Evolutionary conservation across 2,329 filamentous ascomycete species (phyloP), one percentile per base, ranked within the genome.

Genomic region (Kalmusia sp.): DNA sequence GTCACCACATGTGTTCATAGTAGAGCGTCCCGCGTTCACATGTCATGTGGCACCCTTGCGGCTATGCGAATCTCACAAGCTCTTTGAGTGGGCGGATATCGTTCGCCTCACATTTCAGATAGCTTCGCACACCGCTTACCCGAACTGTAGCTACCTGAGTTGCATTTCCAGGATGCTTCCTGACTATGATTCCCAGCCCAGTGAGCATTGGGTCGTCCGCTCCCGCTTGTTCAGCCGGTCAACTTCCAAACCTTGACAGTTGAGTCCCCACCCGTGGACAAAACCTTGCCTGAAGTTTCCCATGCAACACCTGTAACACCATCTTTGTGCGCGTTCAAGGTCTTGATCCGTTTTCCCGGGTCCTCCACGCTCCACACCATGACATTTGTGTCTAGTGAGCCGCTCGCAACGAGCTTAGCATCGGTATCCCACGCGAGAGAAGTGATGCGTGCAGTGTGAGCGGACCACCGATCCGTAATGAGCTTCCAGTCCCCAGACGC

Each of bases 321-420:
- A 69, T 98, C 95, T 78, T 97, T 97, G 78, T 99, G 95, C 44
- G 93, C 92, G 69, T 96, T 96, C 19, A 87, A 77, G 12, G 87
- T 88, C 79, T 95, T 93, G 62, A 96, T 84, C 62, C 93, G 84
- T 75, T 90, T 90, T 2, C 91, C 92, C 0, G 93, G 93, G 70
- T 91, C 90, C 37, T 80, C 78, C 51, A 97, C 76, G 72, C 91
- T 96, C 92, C 95, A 99, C 25, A 96, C 87, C 71, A 91, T 93
- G 17, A 99, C 84, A 68, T 96, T 92, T 0, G 93, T 97, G 72
- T 99, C 95, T 44, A 99, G 78, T 39, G 87, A 89, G 11, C 93
- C 93, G 71, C 90, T 96, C 17, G 87, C 91, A 2, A 93, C 88
- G 70, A 92, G 90, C 19, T 88, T 89, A 11, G 89, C 90, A 15